Evolutionary conservation across 1,139 yeast genomes (phyloP), one percentile per base, ranked within the genome.

Genomic region (Wickerhamomyces sp.): DNA sequence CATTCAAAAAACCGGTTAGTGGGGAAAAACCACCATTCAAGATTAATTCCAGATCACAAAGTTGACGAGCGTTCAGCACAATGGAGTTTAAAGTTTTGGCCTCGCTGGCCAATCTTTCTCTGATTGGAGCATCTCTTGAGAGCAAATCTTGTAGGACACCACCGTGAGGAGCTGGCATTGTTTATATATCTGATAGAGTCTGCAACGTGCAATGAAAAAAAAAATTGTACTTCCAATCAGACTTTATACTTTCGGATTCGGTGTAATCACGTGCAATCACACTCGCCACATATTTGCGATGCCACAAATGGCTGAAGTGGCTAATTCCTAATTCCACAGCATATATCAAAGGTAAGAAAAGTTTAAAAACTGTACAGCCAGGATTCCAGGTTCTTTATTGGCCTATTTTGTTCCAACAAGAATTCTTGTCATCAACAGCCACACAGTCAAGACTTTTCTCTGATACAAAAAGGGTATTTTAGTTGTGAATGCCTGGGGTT

Each of bases 21-120:
- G 97, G 97, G 31, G 96, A 86, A 58, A 89, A 89, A 6, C 97
- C 97, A 60, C 97, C 97, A 52, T 83, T 84, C 46, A 89, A 68
- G 54, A 89, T 85, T 60, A 89, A 72, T 64, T 89, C 97, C 56
- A 89, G 67, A 62, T 89, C 97, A 63, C 97, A 89, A 41, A 89
- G 70, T 61, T 89, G 97, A 59, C 97, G 82, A 45, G 80, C 91
- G 18, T 94, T 81, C 49, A 89, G 70, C 16, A 64, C 65, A 39
- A 83, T 62, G 28, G 75, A 65, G 22, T 73, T 68, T 37, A 82
- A 69, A 8, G 70, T 54, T 32, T 66, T 64, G 18, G 80, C 66
- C 62, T 87, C 93, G 23, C 67, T 54, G 33, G 80, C 55, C 34
- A 89, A 70, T 37, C 71, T 65, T 14, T 61, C 60, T 49, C 72